Conservation (phyloP, 164 flowering plant species). For the Macadamia tetraphylla region DNA sequence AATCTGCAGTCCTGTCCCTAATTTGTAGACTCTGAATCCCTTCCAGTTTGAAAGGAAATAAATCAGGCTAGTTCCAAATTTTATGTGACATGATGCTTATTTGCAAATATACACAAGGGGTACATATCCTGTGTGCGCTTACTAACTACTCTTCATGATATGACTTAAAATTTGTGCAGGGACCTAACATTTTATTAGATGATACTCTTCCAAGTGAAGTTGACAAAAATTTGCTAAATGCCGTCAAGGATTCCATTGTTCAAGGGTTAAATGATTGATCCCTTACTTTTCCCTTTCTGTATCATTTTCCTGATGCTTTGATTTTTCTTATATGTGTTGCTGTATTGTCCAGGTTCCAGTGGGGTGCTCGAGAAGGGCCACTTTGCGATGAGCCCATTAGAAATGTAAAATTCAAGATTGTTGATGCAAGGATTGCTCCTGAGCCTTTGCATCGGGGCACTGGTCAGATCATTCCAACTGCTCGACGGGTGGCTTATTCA, state of each 20-base stretch:
- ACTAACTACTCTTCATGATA: no score
- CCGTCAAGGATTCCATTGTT: conserved; percentile 96
- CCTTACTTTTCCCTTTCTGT: background rate
- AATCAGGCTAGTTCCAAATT: no score
- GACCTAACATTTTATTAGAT: conserved; percentile 91
- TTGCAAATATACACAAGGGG: no score
- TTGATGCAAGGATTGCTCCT: conserved; percentile 91
- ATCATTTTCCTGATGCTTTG: background rate
- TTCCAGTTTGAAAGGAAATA: no score
- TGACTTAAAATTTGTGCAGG: conserved; percentile 36
- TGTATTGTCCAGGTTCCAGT: conserved; percentile 64
- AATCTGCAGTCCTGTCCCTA: no score
- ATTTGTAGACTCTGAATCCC: no score
- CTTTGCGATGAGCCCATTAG: conserved; percentile 98
- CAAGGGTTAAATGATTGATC: conserved; percentile 48
- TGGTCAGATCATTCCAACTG: conserved; percentile 98
- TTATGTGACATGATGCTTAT: no score
- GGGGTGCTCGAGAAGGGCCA: conserved; percentile 99
- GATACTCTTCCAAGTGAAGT: conserved; percentile 97
- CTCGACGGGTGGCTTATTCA: conserved; percentile 96
- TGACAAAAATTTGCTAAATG: conserved; percentile 76
- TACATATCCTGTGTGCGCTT: no score
- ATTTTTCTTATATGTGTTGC: background rate
- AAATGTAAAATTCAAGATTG: conserved; percentile 95
- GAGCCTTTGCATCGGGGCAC: conserved; percentile 92